Conservation (phyloP, 2,329 filamentous ascomycete genomes). For the Talaromyces sp. region DNA sequence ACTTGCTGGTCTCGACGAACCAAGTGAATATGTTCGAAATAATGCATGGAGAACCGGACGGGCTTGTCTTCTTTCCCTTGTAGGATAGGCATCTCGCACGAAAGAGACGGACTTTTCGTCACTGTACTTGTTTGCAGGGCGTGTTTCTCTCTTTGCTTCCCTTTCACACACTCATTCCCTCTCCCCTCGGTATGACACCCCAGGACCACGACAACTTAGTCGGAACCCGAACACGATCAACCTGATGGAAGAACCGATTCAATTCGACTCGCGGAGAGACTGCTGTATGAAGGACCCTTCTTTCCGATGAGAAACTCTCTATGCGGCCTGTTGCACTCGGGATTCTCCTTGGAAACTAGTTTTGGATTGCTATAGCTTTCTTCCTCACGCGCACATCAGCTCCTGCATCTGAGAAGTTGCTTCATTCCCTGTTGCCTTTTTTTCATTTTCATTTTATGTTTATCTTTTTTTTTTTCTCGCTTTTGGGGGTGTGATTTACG, state of each 20-base stretch:
- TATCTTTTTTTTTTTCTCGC: neutral
- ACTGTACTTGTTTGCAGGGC: constrained; percentile 12
- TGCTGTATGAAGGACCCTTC: constrained; percentile 10
- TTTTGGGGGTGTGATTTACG: neutral
- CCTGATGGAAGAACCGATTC: constrained; percentile 13
- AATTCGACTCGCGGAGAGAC: constrained; percentile 14
- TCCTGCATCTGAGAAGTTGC: constrained; percentile 4
- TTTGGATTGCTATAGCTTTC: neutral
- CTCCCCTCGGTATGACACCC: constrained; percentile 16
- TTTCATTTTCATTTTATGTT: neutral
- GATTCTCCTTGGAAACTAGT: constrained; percentile 7
- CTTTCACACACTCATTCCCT: constrained; percentile 1
- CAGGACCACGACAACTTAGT: constrained; percentile 7
- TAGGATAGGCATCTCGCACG: constrained; percentile 15
- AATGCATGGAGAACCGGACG: constrained; percentile 22
- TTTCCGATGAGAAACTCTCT: neutral
- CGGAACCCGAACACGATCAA: constrained; percentile 12
- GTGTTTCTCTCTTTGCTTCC: constrained; percentile 10
- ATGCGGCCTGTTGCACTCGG: constrained; percentile 4
- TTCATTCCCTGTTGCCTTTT: neutral
- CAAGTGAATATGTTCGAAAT: constrained; percentile 18
- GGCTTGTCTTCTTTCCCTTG: constrained; percentile 23
- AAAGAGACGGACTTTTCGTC: constrained; percentile 12
- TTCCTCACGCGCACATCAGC: neutral
- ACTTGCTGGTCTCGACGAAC: constrained; percentile 12